Base-by-base conservation (phyloP, 768 basidiomycete genomes). In the Lactarius tabidus region DNA sequence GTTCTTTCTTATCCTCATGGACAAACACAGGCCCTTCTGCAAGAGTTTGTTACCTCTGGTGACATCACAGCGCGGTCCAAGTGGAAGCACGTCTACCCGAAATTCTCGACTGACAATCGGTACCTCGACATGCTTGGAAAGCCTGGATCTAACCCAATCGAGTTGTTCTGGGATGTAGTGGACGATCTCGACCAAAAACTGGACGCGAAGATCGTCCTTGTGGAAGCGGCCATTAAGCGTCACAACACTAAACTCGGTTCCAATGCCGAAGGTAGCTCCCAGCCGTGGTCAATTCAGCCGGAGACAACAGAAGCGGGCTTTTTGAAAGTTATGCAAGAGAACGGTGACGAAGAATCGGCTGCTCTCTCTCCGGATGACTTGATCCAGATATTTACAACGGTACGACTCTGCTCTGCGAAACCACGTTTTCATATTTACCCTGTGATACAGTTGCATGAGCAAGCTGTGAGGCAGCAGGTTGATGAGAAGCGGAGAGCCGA, bases 91-190 rank as follows among this genome's bases (percentile, higher is more conserved):
- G 82, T 94, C 31, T 94, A 94, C 70, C 88, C 91, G 0, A 76
- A 80, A 28, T 87, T 98, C 77, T 79, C 80, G 8, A 80, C 87
- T 38, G 93, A 97, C 72, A 80, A 83, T 52, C 85, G 93, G n/a
- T 99, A 98, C 77, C 80, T 89, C 51, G 81, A 84, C 66, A 86
- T 98, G 76, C 85, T 98, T 20, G 96, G 97, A 18, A 91, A 90
- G 70, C 91, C 92, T 9, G 97, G 97, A 17, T 96, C 94, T 2
- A 95, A 91, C 69, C 95, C 96, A 1, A 82, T 99, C 35, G 97
- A 99, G 71, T 83, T 98, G 5, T 98, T 97, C 77, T 97, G 95
- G 93, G 96, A 98, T 75, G 74, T 83, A 12, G 89, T 97, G 53
- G 97, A 99, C 75, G 81, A 79, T 48, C 81, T 97, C 3, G 95